Evolutionary conservation across 2,329 filamentous ascomycete species (phyloP), one percentile per base, ranked within the genome.

Genomic region (Talaromyces marneffei): DNA sequence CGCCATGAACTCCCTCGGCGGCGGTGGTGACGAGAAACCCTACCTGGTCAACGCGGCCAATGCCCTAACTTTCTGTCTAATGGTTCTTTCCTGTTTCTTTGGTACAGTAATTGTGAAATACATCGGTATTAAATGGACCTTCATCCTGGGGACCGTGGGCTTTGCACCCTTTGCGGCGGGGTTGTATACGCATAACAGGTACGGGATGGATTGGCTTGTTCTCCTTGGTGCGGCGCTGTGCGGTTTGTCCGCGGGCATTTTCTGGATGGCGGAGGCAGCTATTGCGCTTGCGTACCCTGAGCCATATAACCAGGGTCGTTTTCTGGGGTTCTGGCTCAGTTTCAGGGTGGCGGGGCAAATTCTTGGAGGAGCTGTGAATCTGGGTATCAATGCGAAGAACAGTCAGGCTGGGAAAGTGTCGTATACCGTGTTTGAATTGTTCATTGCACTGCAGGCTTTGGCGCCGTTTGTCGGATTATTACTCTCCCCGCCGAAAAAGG

Each of bases 261-360:
- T 91, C 72, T 91, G 88, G 88, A 86, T 86, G 79, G 84, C 87
- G 0, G 88, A 91, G 73, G 86, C 86, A 0, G 87, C 88, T 0
- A 89, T 91, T 61, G 87, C 87, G 0, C 83, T 91, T 20, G 81
- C 85, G 0, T 91, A 91, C 65, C 87, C 88, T 0, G 88, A 91
- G 66, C 86, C 87, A 0, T 85, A 83, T 69, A 88, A 88, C 53
- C 82, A 83, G 58, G 87, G 86, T 0, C 81, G 81, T 16, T 84
- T 85, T 18, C 75, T 91, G 0, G 88, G 87, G 0, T 86, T 87
- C 68, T 91, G 88, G 88, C 78, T 90, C 4, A 81, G 78, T 4
- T 85, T 82, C 64, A 79, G 82, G 2, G 79, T 88, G 1, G 77
- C 79, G 1, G 88, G 88, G 0, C 87, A 90, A 69, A 86, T 91